Conservation (phyloP, 2,329 filamentous ascomycete genomes). For the Aureobasidium sp. region DNA sequence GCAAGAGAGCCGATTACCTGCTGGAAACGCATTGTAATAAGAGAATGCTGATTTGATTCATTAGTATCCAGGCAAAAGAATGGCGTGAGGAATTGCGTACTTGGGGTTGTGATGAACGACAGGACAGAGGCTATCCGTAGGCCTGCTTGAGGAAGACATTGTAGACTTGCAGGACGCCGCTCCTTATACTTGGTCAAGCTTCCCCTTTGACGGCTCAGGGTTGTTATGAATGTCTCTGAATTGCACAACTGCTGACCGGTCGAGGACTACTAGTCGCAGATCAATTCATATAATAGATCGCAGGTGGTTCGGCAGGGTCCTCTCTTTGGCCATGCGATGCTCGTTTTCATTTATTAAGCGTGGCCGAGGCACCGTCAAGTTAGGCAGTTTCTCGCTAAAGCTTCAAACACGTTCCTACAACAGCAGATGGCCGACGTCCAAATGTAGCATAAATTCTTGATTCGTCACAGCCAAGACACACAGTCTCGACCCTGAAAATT, state of each 20-base stretch:
- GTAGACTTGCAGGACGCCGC: conserved; percentile 8
- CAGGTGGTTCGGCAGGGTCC: neutral
- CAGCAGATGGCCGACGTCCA: neutral
- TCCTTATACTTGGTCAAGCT: conserved; percentile 16
- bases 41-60: conserved; percentile 5
- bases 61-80: conserved; percentile 12
- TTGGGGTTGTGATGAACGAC: conserved; percentile 9
- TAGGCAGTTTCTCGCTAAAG: neutral
- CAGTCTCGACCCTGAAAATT: neutral
- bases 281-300: conserved; percentile 10
- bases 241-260: neutral
- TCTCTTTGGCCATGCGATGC: conserved; percentile 7
- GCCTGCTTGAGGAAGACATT: conserved; percentile 16
- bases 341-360: neutral
- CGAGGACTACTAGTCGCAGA: conserved; percentile 16
- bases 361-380: neutral
- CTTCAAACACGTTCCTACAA: neutral
- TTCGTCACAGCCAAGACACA: neutral
- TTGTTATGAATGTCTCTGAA: conserved; percentile 12
- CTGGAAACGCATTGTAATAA: conserved; percentile 16
- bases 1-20: conserved; percentile 17
- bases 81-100: conserved; percentile 13
- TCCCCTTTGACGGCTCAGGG: conserved; percentile 12
- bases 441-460: neutral
- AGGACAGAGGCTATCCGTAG: conserved; percentile 15